Evolutionary conservation across 805 yeast genomes (phyloP), one percentile per base, ranked within the genome.

Genomic region (Blastobotrys chiropterorum): DNA sequence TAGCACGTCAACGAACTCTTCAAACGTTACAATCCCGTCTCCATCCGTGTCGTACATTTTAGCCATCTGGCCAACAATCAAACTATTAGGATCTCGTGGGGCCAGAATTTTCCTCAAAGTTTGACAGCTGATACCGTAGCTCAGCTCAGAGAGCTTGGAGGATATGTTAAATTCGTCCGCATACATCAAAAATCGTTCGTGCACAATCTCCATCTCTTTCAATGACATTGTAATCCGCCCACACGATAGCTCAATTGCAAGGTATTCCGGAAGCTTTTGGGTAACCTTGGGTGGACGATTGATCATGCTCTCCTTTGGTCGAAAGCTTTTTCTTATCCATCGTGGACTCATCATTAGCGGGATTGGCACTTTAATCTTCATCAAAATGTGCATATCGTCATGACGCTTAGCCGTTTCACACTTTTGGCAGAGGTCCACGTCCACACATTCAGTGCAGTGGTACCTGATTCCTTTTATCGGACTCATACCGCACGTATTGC

Each of bases 351-450:
- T 48, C 50, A 56, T 51, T 8, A 62, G 49, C 19, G 69, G 67
- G 8, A 65, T 60, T 8, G 69, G 68, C 11, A 62, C 51, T 19
- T 53, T 50, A 38, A 65, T 59, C 49, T 61, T 60, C 47, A 59
- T 46, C 19, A 64, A 50, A 22, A 61, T 50, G 47, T 66, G 69
- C 3, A 49, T 48, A 22, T 51, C 54, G 7, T 56, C 52, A 42
- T 65, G 69, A 5, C 56, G 47, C 8, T 52, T 51, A 3, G 51
- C 42, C 1, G 56, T 48, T 53, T 74, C 77, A 59, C 79, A 74
- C 5, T 56, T 44, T 46, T 72, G 71, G 59, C 85, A 80, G 49
- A 80, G 62, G 59, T 81, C 85, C 60, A 69, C 78, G 60, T 81
- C 78, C 2, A 62, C 61, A 59, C 85, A 80, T 30, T 78, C 74